These are phyloP conservation scores for Starmera amethionina DNA, from an alignment of 805 yeast species.

Conservation along the genomic window DNA sequence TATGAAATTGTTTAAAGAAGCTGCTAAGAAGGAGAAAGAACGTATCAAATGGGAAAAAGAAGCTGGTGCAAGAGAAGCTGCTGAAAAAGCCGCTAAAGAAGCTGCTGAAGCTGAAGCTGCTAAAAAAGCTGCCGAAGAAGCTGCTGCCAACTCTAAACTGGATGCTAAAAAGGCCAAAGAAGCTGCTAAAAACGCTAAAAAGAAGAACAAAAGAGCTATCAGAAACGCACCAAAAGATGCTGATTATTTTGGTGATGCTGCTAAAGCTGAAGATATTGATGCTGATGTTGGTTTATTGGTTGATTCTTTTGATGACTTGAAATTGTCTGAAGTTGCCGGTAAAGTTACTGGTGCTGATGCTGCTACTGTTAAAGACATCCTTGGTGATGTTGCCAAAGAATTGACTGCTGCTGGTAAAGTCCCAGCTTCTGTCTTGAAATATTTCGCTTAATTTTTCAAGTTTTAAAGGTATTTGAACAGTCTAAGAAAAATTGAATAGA, in stretches of 20 bases:
- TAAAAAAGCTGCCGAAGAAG: constrained; percentile 65
- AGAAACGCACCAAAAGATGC: constrained; percentile 78
- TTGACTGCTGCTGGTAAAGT: constrained; percentile 44
- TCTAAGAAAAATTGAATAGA: too few relatives aligned
- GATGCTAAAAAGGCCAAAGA: constrained; percentile 92
- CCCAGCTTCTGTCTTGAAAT: constrained; percentile 42
- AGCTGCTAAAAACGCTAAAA: constrained; percentile 80
- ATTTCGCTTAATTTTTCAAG: constrained; percentile 28
- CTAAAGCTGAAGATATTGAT: constrained; percentile 56
- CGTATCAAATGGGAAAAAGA: constrained; percentile 95
- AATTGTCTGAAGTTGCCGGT: constrained; percentile 64
- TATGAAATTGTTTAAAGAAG: constrained; percentile 85
- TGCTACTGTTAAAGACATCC: constrained; percentile 46
- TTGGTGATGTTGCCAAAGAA: constrained; percentile 45
- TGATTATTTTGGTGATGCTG: constrained; percentile 76
- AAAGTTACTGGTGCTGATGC: constrained; percentile 52
- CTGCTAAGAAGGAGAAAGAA: constrained; percentile 91
- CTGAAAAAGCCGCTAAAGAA: constrained; percentile 80
- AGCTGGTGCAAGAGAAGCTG: constrained; percentile 95
- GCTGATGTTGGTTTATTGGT: constrained; percentile 72
- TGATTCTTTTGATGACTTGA: constrained; percentile 71
- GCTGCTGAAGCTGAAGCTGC: constrained; percentile 81
- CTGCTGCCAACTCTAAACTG: constrained; percentile 51
- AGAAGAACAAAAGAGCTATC: constrained; percentile 89
- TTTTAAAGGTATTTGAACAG: neutral